phyloP scores from a whole-genome alignment of 2,329 filamentous ascomycete genomes.

The Fusarium ambrosium region DNA sequence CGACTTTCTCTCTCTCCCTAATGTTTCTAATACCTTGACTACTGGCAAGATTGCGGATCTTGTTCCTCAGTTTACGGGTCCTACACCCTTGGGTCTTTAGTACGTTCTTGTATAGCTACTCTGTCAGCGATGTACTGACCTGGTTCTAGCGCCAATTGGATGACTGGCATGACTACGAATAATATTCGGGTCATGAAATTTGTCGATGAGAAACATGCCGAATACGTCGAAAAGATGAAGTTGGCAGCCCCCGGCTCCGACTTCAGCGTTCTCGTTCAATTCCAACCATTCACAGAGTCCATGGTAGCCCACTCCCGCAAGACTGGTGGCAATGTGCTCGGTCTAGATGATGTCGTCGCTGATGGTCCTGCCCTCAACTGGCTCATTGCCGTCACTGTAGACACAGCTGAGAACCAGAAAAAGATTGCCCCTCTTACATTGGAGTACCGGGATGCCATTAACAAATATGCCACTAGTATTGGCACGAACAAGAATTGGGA shows the following conservation, averaged over 20 bases:
- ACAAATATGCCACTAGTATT: constrained; percentile 45
- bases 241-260: constrained; percentile 41
- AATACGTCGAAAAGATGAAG: constrained; percentile 47
- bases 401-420: constrained; percentile 52
- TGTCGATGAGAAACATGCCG: constrained; percentile 47
- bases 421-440: constrained; percentile 50
- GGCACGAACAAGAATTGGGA: constrained; percentile 52
- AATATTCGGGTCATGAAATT: constrained; percentile 49
- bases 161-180: constrained; percentile 48
- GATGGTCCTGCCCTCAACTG: constrained; percentile 54
- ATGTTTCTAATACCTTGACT: constrained; percentile 39
- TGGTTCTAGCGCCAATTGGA: constrained; percentile 47
- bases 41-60: constrained; percentile 46
- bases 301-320: constrained; percentile 42
- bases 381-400: constrained; percentile 56
- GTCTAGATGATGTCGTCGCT: constrained; percentile 51
- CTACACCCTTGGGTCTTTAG: constrained; percentile 50
- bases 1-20: constrained; percentile 37
- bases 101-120: not conserved
- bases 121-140: not conserved
- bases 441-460: constrained; percentile 43
- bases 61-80: constrained; percentile 50
- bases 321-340: constrained; percentile 51
- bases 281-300: constrained; percentile 50
- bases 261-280: constrained; percentile 48